A percentile compares a stretch with the other conserved stretches of the same genome.
Evolutionary conservation across 73 alveolate genomes (phyloP).

Genomic region (Uronychia binucleata): DNA sequence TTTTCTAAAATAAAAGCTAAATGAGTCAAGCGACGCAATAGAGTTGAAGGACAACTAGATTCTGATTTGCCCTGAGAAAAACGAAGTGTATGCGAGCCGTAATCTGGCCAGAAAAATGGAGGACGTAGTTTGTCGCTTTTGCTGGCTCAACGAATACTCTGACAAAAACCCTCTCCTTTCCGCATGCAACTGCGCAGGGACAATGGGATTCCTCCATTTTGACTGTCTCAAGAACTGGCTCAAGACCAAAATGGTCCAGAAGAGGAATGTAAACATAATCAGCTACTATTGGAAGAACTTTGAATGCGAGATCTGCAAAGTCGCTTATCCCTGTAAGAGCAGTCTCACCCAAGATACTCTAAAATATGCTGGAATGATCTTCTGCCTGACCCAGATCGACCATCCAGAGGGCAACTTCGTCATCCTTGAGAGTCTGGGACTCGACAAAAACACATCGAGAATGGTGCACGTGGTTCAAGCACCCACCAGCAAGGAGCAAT

Average conservation of each 20-base stretch:
- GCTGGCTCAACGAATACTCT: conserved; percentile 67
- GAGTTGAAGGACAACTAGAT: not conserved
- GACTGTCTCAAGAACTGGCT: conserved; percentile 75
- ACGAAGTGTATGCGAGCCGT: not conserved
- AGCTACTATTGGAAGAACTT: conserved; percentile 66
- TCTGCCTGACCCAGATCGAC: conserved; percentile 43
- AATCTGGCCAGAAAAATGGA: not conserved
- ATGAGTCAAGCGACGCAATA: not conserved
- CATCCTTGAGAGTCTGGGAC: conserved; percentile 53
- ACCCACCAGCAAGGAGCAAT: not conserved
- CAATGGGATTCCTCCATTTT: conserved; percentile 84
- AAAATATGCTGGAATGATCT: conserved; percentile 16
- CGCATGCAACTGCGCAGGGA: conserved; percentile 92
- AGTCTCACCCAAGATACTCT: not conserved
- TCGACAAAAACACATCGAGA: conserved; percentile 59
- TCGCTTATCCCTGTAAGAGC: conserved; percentile 59
- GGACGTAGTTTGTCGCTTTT: conserved; percentile 55
- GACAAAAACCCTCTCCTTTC: conserved; percentile 84
- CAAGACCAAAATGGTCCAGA: conserved; percentile 30
- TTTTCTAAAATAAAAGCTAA: not conserved
- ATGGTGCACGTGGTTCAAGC: conserved; percentile 30
- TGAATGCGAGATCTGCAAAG: conserved; percentile 83
- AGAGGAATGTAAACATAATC: conserved; percentile 10
- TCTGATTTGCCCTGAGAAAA: not conserved
- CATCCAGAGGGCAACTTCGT: conserved; percentile 34